Base-by-base conservation (phyloP, 192 early-diverging fungal genomes). In the Podila epicladia region DNA sequence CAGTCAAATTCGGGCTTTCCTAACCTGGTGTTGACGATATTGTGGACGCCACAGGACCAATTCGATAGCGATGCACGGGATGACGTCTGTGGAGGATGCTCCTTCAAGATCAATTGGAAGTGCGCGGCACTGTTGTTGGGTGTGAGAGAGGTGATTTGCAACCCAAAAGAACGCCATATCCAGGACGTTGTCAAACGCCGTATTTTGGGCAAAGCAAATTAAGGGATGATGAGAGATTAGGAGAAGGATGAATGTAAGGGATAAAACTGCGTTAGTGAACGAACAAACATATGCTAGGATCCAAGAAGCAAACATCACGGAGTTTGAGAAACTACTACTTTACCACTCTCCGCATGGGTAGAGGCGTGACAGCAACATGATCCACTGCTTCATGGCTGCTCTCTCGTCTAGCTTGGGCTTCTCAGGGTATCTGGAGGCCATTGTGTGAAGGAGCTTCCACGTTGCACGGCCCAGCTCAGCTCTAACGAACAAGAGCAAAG, bases 301-400 rank as follows among this genome's bases (percentile, higher is more conserved):
- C 53, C 20, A 55, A 22, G 22, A 24, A 45, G 41, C 12, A 45
- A 45, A 45, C 33, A 37, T 37, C 38, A 4, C 13, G 1, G 41
- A 45, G 12, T 17, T 15, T 45, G 41, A 45, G 41, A 45, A 45
- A 45, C 41, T 45, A 45, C 3, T 45, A 45, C 12, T 45, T 64
- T 85, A 93, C 92, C 94, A 99, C 86, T 98, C 96, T 57, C 97
- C 97, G 73, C 97, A 99, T 17, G 97, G 97, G 82, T 99, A 99
- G 29, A 99, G 80, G 72, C 94, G 83, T 2, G 93, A 93, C 59
- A 98, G 89, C 33, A 97, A 75, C 66, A 88, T 91, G 66, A 99
- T 87, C 78, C 94, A 99, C 68, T 93, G 92, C 49, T 83, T 87
- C 59, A 97, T 82, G 0, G 95, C 92, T 33, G 86, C 78, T 68